phyloP scores from a whole-genome alignment of 768 basidiomycete species.

The Leccinum aurantiacum region DNA sequence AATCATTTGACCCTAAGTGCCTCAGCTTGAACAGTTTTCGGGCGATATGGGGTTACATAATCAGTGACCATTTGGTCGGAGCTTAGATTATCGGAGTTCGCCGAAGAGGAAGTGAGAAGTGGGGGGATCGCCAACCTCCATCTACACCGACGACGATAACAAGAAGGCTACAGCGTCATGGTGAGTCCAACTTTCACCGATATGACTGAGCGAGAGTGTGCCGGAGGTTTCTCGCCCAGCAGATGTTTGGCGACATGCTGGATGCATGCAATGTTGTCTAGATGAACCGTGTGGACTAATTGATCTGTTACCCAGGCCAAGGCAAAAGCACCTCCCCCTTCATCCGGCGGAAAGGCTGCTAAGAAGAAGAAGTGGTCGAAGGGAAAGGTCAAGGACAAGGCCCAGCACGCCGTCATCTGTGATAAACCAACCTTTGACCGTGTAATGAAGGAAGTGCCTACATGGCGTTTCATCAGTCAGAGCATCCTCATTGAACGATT shows the following conservation, averaged over 20 bases:
- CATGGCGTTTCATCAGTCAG: constrained; percentile 98
- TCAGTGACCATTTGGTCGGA: constrained; percentile 15
- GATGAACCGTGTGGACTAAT: constrained; percentile 19
- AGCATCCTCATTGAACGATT: constrained; percentile 98
- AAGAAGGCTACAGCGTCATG: constrained; percentile 29
- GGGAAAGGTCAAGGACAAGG: constrained; percentile 99
- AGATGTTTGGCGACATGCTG: constrained; percentile 17
- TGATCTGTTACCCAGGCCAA: constrained; percentile 56
- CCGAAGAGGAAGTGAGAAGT: constrained; percentile 9
- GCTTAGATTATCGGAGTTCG: constrained; percentile 19
- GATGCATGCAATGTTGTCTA: constrained; percentile 19
- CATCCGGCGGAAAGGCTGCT: constrained; percentile 79
- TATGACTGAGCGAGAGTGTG: not conserved
- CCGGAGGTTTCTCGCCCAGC: not conserved
- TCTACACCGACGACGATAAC: constrained; percentile 29
- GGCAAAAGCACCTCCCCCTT: constrained; percentile 65
- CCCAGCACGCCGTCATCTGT: constrained; percentile 91
- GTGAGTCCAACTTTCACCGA: constrained; percentile 22
- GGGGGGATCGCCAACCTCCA: constrained; percentile 1
- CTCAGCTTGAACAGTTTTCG: not conserved
- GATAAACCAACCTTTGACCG: constrained; percentile 93
- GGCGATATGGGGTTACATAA: constrained; percentile 25
- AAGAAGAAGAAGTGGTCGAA: constrained; percentile 99
- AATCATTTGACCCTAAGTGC: constrained; percentile 38
- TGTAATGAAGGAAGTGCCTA: constrained; percentile 97